Conservation (phyloP, 805 yeast species). For the Wickerhamomyces sydowiorum region DNA sequence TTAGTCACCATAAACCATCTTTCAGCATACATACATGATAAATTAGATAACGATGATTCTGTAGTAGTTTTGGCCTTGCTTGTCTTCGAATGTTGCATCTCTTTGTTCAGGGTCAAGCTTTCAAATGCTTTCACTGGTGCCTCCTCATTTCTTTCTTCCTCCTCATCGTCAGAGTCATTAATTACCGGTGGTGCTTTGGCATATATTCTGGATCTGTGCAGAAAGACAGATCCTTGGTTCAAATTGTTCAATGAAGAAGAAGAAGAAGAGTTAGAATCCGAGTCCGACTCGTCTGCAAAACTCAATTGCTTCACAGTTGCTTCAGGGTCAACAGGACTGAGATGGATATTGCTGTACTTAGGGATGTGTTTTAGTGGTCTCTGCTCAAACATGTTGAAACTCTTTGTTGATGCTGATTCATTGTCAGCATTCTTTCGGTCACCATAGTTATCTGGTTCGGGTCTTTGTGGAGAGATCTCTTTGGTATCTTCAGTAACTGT, state of each 20-base stretch:
- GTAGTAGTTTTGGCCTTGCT: slow-evolving; percentile 4
- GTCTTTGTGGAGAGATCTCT: background rate
- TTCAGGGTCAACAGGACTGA: background rate
- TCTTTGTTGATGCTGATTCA: background rate
- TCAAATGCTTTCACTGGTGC: background rate
- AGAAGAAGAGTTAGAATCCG: background rate
- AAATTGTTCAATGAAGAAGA: slow-evolving; percentile 1
- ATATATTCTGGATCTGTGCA: slow-evolving; percentile 20
- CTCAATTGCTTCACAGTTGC: background rate
- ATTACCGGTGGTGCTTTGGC: slow-evolving; percentile 15
- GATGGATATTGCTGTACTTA: background rate
- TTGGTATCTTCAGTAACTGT: slow-evolving; percentile 4
- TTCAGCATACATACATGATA: slow-evolving; percentile 26
- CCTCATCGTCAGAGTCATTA: slow-evolving; percentile 14
- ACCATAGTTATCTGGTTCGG: background rate
- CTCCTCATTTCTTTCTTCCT: slow-evolving; percentile 3
- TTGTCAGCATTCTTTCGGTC: background rate
- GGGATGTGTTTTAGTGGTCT: background rate
- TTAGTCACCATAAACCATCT: too few relatives aligned
- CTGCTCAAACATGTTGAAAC: background rate
- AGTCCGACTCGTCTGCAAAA: background rate
- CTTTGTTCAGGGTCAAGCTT: background rate
- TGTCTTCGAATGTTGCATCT: background rate
- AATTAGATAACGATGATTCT: slow-evolving; percentile 23
- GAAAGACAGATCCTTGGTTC: slow-evolving; percentile 14